Evolutionary conservation across 1,284 basidiomycete genomes (phyloP), one percentile per base, ranked within the genome.

Genomic region (Heterobasidion irregulare): DNA sequence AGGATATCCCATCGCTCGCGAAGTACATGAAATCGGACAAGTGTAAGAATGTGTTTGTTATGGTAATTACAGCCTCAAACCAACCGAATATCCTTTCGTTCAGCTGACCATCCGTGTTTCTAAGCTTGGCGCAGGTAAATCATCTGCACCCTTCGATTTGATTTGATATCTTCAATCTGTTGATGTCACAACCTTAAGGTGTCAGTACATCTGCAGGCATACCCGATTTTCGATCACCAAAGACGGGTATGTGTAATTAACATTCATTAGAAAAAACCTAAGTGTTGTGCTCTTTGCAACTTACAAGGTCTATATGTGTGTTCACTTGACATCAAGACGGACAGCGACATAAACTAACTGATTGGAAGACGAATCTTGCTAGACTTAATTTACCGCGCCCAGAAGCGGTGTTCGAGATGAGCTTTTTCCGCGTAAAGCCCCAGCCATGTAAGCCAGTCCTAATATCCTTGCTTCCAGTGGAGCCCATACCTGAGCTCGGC

Each of bases 401-500:
- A 6, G 89, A 92, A 67, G 89, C 89, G 4, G 88, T 92, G 34
- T 92, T 92, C 61, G 83, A 90, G 58, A 88, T 92, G 62, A 70
- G 71, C 54, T 92, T 83, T 71, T 92, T 92, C 71, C 74, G 79
- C 57, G 68, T 70, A 46, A 87, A 90, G 59, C 89, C 89, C 10
- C 69, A 78, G 12, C 87, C 89, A 19, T 91, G 88, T 89, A 65
- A 56, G 84, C 67, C 15, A 49, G 18, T 9, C 13, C 35, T 19
- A 8, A 10, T 12, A 10, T 51, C 32, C 34, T 41, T 41, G 19
- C 53, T n/a, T 38, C 19, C 53, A 10, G 12, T 19, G 52, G 56
- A 18, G 18, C 8, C 35, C 57, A 43, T 53, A 38, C 35, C 53
- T 36, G 50, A 12, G 26, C 18, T 34, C 15, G 58, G 15, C 50